Conservation (phyloP, 805 yeast genomes). For the Starmerella vitae region DNA sequence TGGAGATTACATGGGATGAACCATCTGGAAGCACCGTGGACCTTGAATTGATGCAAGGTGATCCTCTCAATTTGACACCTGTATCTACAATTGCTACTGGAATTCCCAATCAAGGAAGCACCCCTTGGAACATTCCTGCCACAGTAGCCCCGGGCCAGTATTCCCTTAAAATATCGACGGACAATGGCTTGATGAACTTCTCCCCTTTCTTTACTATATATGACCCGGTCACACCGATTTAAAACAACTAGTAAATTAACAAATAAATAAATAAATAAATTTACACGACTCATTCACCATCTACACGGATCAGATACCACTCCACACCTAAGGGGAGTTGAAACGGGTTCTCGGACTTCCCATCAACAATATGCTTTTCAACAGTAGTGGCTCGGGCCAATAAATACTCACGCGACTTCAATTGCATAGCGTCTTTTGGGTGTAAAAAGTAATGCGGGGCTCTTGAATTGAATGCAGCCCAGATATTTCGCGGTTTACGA, state of each 20-base stretch:
- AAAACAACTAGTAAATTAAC: not conserved
- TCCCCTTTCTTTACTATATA: constrained; percentile 24
- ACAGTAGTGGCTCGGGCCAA: constrained; percentile 56
- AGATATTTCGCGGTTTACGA: constrained; percentile 36
- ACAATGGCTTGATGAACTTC: constrained; percentile 20
- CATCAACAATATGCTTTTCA: constrained; percentile 31
- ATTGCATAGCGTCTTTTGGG: constrained; percentile 28
- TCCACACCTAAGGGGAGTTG: constrained; percentile 43
- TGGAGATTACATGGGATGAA: constrained; percentile 24
- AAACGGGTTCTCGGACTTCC: constrained; percentile 45
- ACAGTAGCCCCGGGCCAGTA: constrained; percentile 12
- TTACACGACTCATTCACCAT: constrained; percentile 17
- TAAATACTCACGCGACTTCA: constrained; percentile 58
- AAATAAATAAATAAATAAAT: too few relatives aligned
- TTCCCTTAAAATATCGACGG: constrained; percentile 17
- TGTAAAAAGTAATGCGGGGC: constrained; percentile 72
- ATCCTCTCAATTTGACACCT: constrained; percentile 19
- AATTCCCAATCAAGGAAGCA: constrained; percentile 23
- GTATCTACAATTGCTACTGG: constrained; percentile 22
- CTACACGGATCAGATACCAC: constrained; percentile 19
- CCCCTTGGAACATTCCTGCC: constrained; percentile 23
- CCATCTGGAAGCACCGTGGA: constrained; percentile 18
- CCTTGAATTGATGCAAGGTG: constrained; percentile 24
- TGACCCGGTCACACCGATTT: constrained; percentile 12
- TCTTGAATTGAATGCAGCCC: constrained; percentile 93